Percentiles rank a stretch among this genome's conserved stretches.
Evolutionary conservation across 257 asterid genomes (phyloP).

Genomic region (Agastache rugosa): DNA sequence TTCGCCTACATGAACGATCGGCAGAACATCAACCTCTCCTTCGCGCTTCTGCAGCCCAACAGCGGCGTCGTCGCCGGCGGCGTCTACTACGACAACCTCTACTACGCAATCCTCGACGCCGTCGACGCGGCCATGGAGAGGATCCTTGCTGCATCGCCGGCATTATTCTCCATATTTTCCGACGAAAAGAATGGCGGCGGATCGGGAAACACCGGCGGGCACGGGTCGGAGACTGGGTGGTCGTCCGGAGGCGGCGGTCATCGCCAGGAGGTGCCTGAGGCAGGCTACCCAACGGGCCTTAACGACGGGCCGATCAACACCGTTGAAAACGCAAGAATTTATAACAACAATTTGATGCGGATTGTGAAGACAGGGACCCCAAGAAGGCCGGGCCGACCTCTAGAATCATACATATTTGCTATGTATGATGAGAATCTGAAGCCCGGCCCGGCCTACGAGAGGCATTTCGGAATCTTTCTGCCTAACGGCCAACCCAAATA

Average conservation of each 20-base stretch:
- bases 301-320: not conserved
- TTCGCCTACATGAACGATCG: not conserved
- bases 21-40: not conserved
- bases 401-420: slow-evolving; percentile 37
- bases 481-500: slow-evolving; percentile 22
- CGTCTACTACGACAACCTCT: slow-evolving; percentile 7
- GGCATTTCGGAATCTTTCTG: slow-evolving; percentile 22
- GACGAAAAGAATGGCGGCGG: not conserved
- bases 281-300: not conserved
- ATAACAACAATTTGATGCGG: slow-evolving; percentile 31
- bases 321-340: slow-evolving; percentile 10
- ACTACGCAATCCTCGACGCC: slow-evolving; percentile 2
- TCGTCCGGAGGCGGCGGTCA: slow-evolving; percentile 22
- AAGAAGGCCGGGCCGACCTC: not conserved
- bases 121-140: not conserved
- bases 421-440: slow-evolving; percentile 38
- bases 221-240: slow-evolving; percentile 21
- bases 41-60: slow-evolving; percentile 13
- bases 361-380: slow-evolving; percentile 23
- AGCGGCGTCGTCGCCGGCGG: not conserved
- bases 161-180: not conserved
- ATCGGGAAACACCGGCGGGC: not conserved
- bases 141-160: not conserved
- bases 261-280: not conserved
- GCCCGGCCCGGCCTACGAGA: slow-evolving; percentile 7